phyloP scores from a whole-genome alignment of 345 rosid species.

The Triadica sebifera region DNA sequence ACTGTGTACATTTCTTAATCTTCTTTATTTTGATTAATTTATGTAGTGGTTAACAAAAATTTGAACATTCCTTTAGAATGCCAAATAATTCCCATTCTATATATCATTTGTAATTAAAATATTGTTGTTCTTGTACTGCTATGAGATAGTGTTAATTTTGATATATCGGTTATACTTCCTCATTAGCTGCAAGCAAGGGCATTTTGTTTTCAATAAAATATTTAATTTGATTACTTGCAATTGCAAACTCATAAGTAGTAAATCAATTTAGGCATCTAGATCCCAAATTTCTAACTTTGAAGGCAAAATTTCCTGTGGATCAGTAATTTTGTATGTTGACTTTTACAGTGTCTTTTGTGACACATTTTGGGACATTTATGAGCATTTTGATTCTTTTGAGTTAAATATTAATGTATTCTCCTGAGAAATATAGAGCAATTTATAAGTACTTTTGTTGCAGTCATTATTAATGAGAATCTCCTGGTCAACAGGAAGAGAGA shows the following conservation, averaged over 20 bases:
- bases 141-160: too few species aligned
- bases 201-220: not conserved
- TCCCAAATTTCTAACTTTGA: not conserved
- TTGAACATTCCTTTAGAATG: not conserved
- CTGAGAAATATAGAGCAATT: not conserved
- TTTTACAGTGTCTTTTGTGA: not conserved
- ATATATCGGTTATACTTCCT: too few species aligned
- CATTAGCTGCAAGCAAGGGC: too few species aligned
- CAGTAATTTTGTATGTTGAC: not conserved
- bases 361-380: not conserved
- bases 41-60: not conserved
- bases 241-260: not conserved
- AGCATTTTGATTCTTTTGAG: not conserved
- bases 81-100: not conserved
- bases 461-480: slow-evolving; percentile 3
- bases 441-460: not conserved
- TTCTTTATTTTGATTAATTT: not conserved
- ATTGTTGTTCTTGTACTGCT: too few species aligned
- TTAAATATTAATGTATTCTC: not conserved
- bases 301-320: not conserved
- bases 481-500: slow-evolving; percentile 75
- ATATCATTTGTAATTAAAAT: too few species aligned
- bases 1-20: not conserved
- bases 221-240: not conserved
- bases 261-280: not conserved